phyloP scores from a whole-genome alignment of 2,329 filamentous ascomycete genomes.

The Stagonosporopsis vannaccii region DNA sequence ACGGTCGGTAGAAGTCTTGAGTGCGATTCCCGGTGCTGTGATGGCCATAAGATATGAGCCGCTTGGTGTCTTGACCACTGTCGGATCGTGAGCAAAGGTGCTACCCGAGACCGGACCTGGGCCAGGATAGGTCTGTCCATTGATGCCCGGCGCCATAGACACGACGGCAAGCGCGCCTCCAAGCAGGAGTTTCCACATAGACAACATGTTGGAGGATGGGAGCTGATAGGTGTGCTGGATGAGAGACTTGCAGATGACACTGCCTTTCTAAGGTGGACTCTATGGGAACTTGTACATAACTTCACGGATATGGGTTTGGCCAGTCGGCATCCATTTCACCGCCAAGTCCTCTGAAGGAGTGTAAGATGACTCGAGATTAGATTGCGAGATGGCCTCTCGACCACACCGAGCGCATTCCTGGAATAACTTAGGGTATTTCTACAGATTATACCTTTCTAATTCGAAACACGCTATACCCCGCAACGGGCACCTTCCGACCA shows the following conservation, averaged over 20 bases:
- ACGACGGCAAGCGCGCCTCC: slow-evolving; percentile 6
- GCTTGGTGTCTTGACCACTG: slow-evolving; percentile 13
- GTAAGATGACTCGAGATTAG: not conserved
- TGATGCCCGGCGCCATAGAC: slow-evolving; percentile 8
- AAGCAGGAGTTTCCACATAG: slow-evolving; percentile 8
- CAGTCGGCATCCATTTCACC: not conserved
- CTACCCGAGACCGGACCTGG: slow-evolving; percentile 8
- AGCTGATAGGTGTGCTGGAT: too few species aligned
- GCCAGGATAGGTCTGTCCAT: slow-evolving; percentile 9
- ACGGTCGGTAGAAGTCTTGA: slow-evolving; percentile 21
- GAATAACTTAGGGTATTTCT: too few species aligned
- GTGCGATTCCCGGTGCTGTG: slow-evolving; percentile 11
- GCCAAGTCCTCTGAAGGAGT: not conserved
- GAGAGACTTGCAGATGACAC: not conserved
- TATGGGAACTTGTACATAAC: not conserved
- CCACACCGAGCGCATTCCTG: not conserved
- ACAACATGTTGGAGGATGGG: slow-evolving; percentile 2
- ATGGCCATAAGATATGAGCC: slow-evolving; percentile 15
- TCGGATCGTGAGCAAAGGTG: slow-evolving; percentile 15
- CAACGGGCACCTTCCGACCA: not conserved
- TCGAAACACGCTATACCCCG: not conserved
- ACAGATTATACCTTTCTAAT: not conserved
- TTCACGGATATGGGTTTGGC: not conserved
- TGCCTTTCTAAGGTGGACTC: not conserved
- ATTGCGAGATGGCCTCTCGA: not conserved